phyloP scores from a whole-genome alignment of 2,329 filamentous ascomycete species.

The Colletotrichum chrysophilum region DNA sequence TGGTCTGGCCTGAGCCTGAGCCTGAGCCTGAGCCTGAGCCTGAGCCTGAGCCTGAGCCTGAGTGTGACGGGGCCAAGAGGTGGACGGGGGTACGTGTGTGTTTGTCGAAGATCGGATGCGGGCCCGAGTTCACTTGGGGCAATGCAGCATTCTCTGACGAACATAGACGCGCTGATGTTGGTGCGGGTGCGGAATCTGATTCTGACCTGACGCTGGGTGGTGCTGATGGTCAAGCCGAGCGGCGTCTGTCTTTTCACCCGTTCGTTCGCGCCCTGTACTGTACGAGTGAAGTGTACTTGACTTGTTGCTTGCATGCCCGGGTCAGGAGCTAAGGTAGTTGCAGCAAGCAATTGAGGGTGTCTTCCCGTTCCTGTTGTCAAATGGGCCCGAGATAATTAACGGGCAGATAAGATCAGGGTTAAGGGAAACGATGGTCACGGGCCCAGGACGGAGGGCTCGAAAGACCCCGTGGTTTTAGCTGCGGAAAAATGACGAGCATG shows the following conservation, averaged over 20 bases:
- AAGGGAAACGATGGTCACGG: not conserved
- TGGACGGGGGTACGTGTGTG: slow-evolving; percentile 2
- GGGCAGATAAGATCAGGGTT: not conserved
- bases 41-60: not conserved
- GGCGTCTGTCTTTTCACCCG: not conserved
- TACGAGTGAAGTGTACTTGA: not conserved
- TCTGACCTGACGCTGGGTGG: not conserved
- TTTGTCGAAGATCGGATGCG: slow-evolving; percentile 18
- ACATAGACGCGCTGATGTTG: slow-evolving; percentile 6
- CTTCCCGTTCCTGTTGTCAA: not conserved
- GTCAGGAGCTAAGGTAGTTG: not conserved
- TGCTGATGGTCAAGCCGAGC: not conserved
- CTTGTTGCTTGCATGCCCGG: not conserved
- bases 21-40: not conserved
- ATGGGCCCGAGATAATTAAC: not conserved
- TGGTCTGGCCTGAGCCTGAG: not conserved
- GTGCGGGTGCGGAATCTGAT: slow-evolving; percentile 1
- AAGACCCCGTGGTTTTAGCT: slow-evolving; percentile 9
- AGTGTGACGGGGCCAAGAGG: slow-evolving; percentile 4
- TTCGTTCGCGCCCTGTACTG: not conserved
- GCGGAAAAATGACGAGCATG: slow-evolving; percentile 12
- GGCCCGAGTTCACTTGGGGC: slow-evolving; percentile 11
- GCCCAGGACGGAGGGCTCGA: not conserved
- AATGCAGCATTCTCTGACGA: slow-evolving; percentile 13
- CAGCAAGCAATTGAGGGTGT: not conserved